Evolutionary conservation across 2,329 filamentous ascomycete species (phyloP).

Genomic region (Trichoderma sp.): DNA sequence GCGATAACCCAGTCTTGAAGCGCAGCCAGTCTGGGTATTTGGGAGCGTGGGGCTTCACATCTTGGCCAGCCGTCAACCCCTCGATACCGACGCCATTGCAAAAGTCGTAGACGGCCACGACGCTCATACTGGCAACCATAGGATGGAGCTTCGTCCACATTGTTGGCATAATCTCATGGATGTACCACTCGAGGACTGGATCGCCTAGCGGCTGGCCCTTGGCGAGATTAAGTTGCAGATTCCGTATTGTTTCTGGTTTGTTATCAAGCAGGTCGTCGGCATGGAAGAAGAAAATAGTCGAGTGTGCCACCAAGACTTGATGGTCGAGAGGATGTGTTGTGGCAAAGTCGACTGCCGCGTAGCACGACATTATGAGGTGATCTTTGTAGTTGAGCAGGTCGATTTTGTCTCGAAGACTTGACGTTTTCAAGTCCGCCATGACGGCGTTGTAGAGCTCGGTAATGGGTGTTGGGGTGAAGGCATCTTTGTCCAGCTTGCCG

Average conservation of each 20-base stretch:
- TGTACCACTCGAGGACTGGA: not conserved
- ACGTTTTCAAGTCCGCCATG: not conserved
- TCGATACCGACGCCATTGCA: not conserved
- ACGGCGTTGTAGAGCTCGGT: not conserved
- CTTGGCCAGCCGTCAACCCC: not conserved
- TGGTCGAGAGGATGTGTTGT: not conserved
- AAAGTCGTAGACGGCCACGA: not conserved
- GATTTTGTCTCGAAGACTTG: not conserved
- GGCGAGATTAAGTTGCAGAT: not conserved
- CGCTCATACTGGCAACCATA: not conserved
- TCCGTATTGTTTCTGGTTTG: not conserved
- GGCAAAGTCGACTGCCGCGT: not conserved
- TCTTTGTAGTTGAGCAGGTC: not conserved
- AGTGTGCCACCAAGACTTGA: not conserved
- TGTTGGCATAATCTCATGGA: not conserved
- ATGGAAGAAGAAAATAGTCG: not conserved
- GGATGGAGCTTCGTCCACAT: not conserved
- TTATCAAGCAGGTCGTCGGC: not conserved
- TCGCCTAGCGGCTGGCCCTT: not conserved
- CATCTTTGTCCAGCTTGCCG: not conserved
- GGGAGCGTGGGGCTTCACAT: not conserved
- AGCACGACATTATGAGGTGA: not conserved
- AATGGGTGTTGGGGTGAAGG: not conserved
- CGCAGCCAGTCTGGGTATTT: not conserved
- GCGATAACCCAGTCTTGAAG: not conserved